Evolutionary conservation across 2,329 filamentous ascomycete species (phyloP), one percentile per base, ranked within the genome.

Genomic region (Trichoderma sp.): DNA sequence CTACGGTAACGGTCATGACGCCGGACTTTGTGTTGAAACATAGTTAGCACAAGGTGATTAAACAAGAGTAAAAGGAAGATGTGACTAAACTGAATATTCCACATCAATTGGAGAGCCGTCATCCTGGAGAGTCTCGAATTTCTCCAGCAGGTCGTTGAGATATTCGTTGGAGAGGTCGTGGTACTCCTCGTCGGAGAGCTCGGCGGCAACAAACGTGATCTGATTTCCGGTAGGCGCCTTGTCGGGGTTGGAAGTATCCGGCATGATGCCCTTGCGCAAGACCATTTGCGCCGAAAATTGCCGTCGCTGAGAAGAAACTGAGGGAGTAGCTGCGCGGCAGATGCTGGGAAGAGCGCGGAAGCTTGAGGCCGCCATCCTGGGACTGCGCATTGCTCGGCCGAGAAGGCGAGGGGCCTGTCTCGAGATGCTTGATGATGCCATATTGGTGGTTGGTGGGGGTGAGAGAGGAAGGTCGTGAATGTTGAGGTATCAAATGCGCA

Each of bases 141-240:
- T 84, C 65, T 74, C 76, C 14, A 89, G 76, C 2, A 90, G 79
- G 10, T 74, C 76, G 5, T 90, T 85, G 74, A 98, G 85, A 78
- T 92, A 97, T 60, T 85, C 79, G 76, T 97, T 92, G 32, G 94
- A 88, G 34, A 92, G 83, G 68, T 91, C 85, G 76, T 97, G 90
- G 78, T 96, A 98, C 76, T 93, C 83, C 30, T 84, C 82, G 3
- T 90, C 87, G 2, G 87, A 86, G 71, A 97, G 83, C 59, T 91
- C 84, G 2, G 90, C 88, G 0, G 91, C 78, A 68, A 78, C 74
- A 69, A 85, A 83, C 26, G 79, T 81, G 61, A 74, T 83, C 77
- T 71, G 78, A 63, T 71, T 79, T 72, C 69, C 73, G 21, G 76
- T 74, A 68, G 82, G 76, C 59, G 80, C 77, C 70, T 84, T 74